Conservation (phyloP, 805 yeast species). For the Metschnikowia dekortorum region DNA sequence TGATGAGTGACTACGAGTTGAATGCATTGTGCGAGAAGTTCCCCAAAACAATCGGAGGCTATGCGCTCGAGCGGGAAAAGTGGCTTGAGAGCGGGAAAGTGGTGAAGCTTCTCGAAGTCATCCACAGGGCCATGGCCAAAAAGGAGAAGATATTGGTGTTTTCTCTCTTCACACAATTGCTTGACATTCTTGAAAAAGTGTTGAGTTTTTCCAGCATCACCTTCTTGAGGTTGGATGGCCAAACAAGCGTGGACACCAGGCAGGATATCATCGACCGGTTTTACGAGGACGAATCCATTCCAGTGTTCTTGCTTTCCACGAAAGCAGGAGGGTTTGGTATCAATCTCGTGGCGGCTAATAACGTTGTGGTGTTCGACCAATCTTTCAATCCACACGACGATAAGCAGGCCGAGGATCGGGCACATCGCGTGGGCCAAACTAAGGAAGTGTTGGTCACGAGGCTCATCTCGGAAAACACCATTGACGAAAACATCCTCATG, state of each 20-base stretch:
- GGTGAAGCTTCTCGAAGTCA: conserved; percentile 46
- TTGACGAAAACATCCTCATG: conserved; percentile 84
- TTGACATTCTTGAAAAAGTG: conserved; percentile 81
- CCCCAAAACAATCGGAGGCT: conserved; percentile 57
- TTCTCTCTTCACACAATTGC: conserved; percentile 87
- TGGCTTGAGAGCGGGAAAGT: conserved; percentile 77
- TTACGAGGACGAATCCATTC: conserved; percentile 75
- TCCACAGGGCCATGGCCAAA: conserved; percentile 54
- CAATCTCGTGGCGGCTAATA: conserved; percentile 90
- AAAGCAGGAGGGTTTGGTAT: conserved; percentile 99
- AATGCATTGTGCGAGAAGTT: conserved; percentile 69
- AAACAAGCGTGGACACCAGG: conserved; percentile 86
- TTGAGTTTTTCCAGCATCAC: conserved; percentile 59
- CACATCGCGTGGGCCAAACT: conserved; percentile 95
- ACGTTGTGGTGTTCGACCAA: conserved; percentile 87
- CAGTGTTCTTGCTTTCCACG: conserved; percentile 84
- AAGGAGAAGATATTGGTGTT: conserved; percentile 74
- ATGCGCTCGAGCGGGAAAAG: conserved; percentile 48
- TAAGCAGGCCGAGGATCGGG: conserved; percentile 97
- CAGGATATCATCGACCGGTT: conserved; percentile 89
- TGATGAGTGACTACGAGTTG: conserved; percentile 89
- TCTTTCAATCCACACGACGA: conserved; percentile 98
- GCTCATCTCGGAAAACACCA: conserved; percentile 65
- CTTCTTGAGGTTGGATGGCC: conserved; percentile 88
- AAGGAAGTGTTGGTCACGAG: conserved; percentile 77